Evolutionary conservation across 106 monocot species (phyloP).

Genomic region (Triglochin maritima): DNA sequence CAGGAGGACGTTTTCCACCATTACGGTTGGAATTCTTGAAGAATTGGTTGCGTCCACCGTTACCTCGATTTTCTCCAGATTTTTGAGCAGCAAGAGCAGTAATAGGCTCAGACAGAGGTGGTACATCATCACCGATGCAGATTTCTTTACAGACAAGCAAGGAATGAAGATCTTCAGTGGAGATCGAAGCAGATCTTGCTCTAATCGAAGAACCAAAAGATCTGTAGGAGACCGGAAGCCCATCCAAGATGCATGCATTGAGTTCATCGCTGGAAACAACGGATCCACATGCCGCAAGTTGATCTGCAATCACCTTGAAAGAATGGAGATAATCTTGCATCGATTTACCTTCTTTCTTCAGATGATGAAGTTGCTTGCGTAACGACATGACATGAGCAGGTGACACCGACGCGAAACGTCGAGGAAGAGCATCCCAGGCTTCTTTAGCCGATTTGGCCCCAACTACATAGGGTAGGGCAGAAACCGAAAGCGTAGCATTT

Average conservation of each 20-base stretch:
- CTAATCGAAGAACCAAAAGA: not conserved
- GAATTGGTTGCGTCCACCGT: not conserved
- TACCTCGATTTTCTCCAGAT: not conserved
- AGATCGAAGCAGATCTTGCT: not conserved
- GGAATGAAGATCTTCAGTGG: not conserved
- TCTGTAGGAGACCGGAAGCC: not conserved
- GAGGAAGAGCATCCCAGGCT: not conserved
- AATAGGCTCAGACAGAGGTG: not conserved
- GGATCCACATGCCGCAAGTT: not conserved
- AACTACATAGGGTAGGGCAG: not conserved
- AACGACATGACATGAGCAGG: not conserved
- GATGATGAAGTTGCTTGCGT: not conserved
- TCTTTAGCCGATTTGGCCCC: not conserved
- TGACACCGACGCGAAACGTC: not conserved
- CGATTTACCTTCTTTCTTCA: not conserved
- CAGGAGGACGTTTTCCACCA: not conserved
- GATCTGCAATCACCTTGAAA: not conserved
- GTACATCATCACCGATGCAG: not conserved
- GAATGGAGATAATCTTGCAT: not conserved
- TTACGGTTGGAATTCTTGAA: not conserved
- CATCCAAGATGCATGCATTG: not conserved
- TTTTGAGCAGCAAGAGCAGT: not conserved
- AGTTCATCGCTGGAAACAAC: not conserved
- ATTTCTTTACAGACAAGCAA: not conserved
- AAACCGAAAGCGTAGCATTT: slow-evolving; percentile 1